A percentile compares a stretch with the other conserved stretches of the same genome.
Conservation (phyloP, 768 basidiomycete genomes). For the Trametes cubensis region DNA sequence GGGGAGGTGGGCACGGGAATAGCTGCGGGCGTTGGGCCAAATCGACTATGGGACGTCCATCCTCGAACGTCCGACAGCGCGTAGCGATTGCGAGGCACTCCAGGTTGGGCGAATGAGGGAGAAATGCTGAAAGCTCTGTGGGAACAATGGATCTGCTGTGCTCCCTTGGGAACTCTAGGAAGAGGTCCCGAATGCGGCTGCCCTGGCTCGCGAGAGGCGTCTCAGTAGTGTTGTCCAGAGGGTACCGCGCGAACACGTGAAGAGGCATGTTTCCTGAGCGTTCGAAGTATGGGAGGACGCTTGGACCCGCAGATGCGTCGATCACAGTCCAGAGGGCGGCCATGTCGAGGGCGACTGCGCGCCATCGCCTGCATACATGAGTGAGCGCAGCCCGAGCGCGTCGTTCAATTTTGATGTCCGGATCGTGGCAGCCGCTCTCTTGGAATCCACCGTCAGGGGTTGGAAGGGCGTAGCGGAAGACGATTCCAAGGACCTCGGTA, state of each 20-base stretch:
- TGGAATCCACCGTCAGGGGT: constrained; percentile 1
- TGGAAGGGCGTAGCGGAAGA: constrained; percentile 14
- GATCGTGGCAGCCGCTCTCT: constrained; percentile 5
- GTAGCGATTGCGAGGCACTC: constrained; percentile 16
- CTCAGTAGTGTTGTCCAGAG: not conserved
- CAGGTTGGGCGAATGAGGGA: constrained; percentile 3
- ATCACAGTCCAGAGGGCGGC: constrained; percentile 19
- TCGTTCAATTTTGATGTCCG: not conserved
- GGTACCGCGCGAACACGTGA: constrained; percentile 8
- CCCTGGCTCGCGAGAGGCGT: not conserved
- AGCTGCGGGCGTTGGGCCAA: not conserved
- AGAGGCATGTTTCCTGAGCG: constrained; percentile 17
- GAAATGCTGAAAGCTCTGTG: not conserved
- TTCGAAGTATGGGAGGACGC: not conserved
- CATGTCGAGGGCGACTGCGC: constrained; percentile 13
- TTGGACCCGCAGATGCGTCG: not conserved
- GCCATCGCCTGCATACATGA: constrained; percentile 20
- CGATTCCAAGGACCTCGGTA: constrained; percentile 15
- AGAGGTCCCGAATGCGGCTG: constrained; percentile 10
- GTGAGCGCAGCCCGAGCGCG: constrained; percentile 3
- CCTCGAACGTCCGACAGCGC: constrained; percentile 12
- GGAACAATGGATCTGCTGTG: constrained; percentile 9
- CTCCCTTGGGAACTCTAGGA: not conserved
- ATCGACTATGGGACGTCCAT: constrained; percentile 20
- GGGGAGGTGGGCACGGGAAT: constrained; percentile 5